Percentiles rank a stretch among this genome's conserved stretches.
phyloP scores from a whole-genome alignment of 169 alveolate genomes.

The Eimeria maxima region DNA sequence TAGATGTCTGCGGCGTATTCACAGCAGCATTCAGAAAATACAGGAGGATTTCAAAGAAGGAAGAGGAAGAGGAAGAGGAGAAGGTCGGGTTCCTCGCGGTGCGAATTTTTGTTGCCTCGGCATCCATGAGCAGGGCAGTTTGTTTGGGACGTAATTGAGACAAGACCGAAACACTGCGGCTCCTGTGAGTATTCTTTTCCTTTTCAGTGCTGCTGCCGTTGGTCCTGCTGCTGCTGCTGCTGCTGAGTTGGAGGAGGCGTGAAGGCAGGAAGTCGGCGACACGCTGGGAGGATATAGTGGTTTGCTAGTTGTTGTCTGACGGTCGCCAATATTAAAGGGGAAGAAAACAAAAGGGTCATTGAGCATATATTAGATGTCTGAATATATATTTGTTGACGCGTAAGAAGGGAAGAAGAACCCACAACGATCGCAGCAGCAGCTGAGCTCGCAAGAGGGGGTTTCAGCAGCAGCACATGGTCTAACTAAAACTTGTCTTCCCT shows the following conservation, averaged over 20 bases:
- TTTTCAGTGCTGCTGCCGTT: neutral
- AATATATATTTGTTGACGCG: neutral
- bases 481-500: neutral
- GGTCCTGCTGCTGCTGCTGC: constrained; percentile 6
- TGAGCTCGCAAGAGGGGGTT: neutral
- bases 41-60: neutral
- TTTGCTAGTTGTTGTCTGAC: neutral
- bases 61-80: neutral
- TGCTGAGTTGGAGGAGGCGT: neutral
- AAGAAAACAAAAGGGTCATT: neutral
- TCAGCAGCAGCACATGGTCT: neutral
- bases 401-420: neutral
- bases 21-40: neutral
- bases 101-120: neutral
- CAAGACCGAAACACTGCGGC: neutral
- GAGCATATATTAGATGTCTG: neutral
- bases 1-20: neutral
- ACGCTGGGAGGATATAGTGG: neutral
- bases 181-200: neutral
- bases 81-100: neutral
- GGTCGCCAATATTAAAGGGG: neutral
- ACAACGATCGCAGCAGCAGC: neutral
- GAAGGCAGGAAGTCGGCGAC: neutral
- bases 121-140: neutral
- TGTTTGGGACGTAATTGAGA: neutral